Conservation (phyloP, 2,329 filamentous ascomycete genomes). For the Xylaria sp. region DNA sequence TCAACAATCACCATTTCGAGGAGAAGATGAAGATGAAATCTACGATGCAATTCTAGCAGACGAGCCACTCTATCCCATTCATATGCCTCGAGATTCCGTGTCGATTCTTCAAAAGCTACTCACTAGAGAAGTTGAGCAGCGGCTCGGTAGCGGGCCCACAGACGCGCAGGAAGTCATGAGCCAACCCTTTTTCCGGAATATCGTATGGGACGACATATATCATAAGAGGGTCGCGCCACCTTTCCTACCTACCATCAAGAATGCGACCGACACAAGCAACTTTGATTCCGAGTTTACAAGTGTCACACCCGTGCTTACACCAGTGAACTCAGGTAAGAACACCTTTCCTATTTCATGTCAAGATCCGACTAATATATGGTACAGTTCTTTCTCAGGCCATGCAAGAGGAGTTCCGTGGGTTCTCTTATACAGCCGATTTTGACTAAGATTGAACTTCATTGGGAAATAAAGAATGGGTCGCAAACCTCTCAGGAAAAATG, state of each 20-base stretch:
- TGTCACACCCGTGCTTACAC: slow-evolving; percentile 95
- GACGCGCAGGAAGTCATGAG: slow-evolving; percentile 99
- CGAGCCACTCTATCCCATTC: slow-evolving; percentile 96
- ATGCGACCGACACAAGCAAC: slow-evolving; percentile 97
- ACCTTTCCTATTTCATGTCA: slow-evolving; percentile 6
- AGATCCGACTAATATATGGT: slow-evolving; percentile 42
- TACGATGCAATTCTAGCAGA: slow-evolving; percentile 98
- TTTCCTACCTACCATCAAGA: slow-evolving; percentile 90
- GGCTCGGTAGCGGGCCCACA: slow-evolving; percentile 92
- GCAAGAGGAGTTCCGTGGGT: slow-evolving; percentile 99
- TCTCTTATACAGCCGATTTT: slow-evolving; percentile 96
- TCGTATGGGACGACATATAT: slow-evolving; percentile 99
- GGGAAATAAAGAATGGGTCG: slow-evolving; percentile 1
- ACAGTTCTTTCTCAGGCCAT: slow-evolving; percentile 95
- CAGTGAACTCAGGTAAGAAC: slow-evolving; percentile 93
- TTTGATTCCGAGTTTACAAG: slow-evolving; percentile 99
- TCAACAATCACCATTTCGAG: slow-evolving; percentile 97
- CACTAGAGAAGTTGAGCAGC: slow-evolving; percentile 91
- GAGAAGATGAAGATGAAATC: slow-evolving; percentile 98
- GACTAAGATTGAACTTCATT: slow-evolving; percentile 60
- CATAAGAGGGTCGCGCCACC: slow-evolving; percentile 91
- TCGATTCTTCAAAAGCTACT: slow-evolving; percentile 97
- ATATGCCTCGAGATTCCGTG: slow-evolving; percentile 98
- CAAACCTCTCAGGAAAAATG: slow-evolving; percentile 11
- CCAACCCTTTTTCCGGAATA: slow-evolving; percentile 96